Evolutionary conservation across 2,329 filamentous ascomycete genomes (phyloP).

Genomic region (Aspergillus novoparasiticus): DNA sequence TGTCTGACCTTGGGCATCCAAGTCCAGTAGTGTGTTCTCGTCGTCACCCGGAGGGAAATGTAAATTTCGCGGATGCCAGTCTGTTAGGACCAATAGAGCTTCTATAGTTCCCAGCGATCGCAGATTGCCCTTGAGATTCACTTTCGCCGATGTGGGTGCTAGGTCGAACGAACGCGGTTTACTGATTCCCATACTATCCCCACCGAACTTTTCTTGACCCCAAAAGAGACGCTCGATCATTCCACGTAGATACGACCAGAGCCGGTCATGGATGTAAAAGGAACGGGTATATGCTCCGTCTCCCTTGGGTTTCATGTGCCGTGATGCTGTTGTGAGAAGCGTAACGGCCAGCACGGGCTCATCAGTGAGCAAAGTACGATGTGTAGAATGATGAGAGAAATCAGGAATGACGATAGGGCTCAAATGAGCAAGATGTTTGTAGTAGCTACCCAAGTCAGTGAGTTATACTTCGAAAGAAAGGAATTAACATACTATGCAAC

Average conservation of each 20-base stretch:
- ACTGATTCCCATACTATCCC: constrained; percentile 61
- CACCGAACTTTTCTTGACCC: constrained; percentile 94
- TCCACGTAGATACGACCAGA: constrained; percentile 90
- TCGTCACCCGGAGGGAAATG: constrained; percentile 81
- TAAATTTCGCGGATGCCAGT: constrained; percentile 93
- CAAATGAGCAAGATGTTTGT: constrained; percentile 84
- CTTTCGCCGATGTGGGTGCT: constrained; percentile 57
- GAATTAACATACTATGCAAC: constrained; percentile 74
- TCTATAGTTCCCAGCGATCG: constrained; percentile 92
- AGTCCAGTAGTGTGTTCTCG: constrained; percentile 65
- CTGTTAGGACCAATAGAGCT: constrained; percentile 88
- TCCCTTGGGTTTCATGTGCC: constrained; percentile 78
- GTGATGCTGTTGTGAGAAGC: constrained; percentile 84
- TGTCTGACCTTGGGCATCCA: constrained; percentile 67
- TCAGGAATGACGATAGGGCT: constrained; percentile 93
- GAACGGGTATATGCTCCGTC: constrained; percentile 81
- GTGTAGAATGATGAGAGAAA: constrained; percentile 78
- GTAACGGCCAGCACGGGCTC: constrained; percentile 93
- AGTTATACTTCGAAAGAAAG: constrained; percentile 13
- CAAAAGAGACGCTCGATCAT: constrained; percentile 96
- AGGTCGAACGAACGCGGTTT: constrained; percentile 70
- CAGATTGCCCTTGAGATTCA: constrained; percentile 69
- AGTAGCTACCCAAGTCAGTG: constrained; percentile 64
- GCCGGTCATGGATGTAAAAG: constrained; percentile 88
- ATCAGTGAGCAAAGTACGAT: constrained; percentile 78